These are phyloP conservation scores for Gymnopus androsaceus DNA, from an alignment of 1,284 basidiomycete genomes.

Conservation along the genomic window DNA sequence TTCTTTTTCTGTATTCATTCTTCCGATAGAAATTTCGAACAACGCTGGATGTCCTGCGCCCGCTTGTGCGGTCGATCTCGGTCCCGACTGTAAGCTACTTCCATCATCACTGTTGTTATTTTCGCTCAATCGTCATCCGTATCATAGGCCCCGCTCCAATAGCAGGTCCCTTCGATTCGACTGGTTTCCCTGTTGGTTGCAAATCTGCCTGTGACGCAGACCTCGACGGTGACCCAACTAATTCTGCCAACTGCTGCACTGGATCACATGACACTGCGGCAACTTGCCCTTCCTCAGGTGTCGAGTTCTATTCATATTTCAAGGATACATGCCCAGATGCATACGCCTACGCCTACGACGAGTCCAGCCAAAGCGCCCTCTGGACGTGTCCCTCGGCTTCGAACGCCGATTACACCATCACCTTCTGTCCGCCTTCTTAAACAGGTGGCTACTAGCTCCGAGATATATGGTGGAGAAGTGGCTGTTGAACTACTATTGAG, in stretches of 20 bases:
- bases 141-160: slow-evolving; percentile 48
- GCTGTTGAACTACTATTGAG: too few relatives aligned
- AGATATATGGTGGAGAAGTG: too few relatives aligned
- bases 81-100: slow-evolving; percentile 27
- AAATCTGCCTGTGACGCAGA: slow-evolving; percentile 61
- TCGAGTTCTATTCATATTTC: slow-evolving; percentile 50
- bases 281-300: slow-evolving; percentile 44
- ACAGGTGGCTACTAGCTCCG: too few relatives aligned
- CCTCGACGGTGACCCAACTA: slow-evolving; percentile 35
- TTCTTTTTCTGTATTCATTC: slow-evolving; percentile 47
- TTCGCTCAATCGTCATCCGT: background rate
- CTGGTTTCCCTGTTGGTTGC: slow-evolving; percentile 61
- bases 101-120: background rate
- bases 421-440: slow-evolving; percentile 43
- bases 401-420: slow-evolving; percentile 48
- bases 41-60: slow-evolving; percentile 42
- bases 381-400: slow-evolving; percentile 41
- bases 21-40: slow-evolving; percentile 48
- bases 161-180: slow-evolving; percentile 54
- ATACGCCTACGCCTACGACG: slow-evolving; percentile 56
- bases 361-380: slow-evolving; percentile 46
- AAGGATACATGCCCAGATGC: slow-evolving; percentile 48
- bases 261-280: slow-evolving; percentile 41
- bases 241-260: slow-evolving; percentile 42
- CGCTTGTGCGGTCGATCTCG: slow-evolving; percentile 45